Base-by-base conservation (phyloP, 1,139 yeast species). In the Geotrichum reessii region DNA sequence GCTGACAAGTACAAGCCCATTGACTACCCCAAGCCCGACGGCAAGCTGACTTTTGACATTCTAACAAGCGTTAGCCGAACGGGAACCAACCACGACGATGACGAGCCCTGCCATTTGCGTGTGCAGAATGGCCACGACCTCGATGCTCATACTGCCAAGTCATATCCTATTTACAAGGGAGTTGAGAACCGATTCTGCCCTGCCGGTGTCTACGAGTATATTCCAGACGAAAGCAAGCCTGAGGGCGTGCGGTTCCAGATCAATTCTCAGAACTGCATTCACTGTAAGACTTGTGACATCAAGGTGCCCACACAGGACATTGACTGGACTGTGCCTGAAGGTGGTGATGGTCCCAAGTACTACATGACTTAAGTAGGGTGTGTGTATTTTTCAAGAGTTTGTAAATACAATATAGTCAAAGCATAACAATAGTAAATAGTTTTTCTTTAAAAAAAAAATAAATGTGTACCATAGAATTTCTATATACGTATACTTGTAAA, bases 341-440 rank as follows among this genome's bases (percentile, higher is more conserved):
- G 99, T 62, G 97, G 98, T 47, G 98, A 87, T 70, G 99, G 99
- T 9, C 99, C 99, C 61, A 93, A 92, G 73, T 92, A 92, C 73
- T 85, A 83, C 71, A 82, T 86, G 86, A 82, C 91, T 1, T 86
- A 70, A 68, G n/a, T 7, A 7, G 19, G 21, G 19, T 4, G 8
- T 5, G 1, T 25, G 9, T 31, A 49, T 27, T 4, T 14, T 3
- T 49, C 19, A 25, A n/a, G n/a, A n/a, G n/a, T n/a, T n/a, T 49
- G 47, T 44, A 44, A 33, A 33, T 33, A 33, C 12, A 5, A 17
- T 14, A 33, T 33, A 33, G 40, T 5, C 3, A 33, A 33, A 17
- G 4, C 8, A 24, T 47, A 5, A 14, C 27, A 47, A 28, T 17
- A 47, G 22, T 3, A 47, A 47, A 47, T 14, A 47, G 14, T 31